Conservation (phyloP, 169 alveolate species). For the Babesia divergens region DNA sequence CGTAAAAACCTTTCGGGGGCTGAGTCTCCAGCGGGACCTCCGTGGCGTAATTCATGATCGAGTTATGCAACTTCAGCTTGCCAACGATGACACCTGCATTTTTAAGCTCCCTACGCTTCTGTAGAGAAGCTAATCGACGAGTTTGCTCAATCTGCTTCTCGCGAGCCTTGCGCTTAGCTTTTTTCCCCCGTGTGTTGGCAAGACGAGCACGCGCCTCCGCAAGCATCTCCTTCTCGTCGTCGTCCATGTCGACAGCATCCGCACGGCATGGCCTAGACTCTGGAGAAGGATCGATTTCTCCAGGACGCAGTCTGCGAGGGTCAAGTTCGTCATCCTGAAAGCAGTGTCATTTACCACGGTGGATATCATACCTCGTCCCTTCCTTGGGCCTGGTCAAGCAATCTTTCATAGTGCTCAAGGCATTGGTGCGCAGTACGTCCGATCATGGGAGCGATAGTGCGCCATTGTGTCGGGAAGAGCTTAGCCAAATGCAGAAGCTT, state of each 20-base stretch:
- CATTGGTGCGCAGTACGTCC: slow-evolving; percentile 99
- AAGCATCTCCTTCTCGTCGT: slow-evolving; percentile 99
- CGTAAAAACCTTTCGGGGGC: slow-evolving; percentile 93
- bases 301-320: slow-evolving; percentile 96
- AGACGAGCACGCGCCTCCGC: slow-evolving; percentile 99
- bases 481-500: slow-evolving; percentile 97
- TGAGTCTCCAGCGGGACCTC: slow-evolving; percentile 93
- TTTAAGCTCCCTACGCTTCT: slow-evolving; percentile 96
- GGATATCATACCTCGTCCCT: slow-evolving; percentile 71
- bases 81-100: slow-evolving; percentile 95
- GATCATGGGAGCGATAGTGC: slow-evolving; percentile 98
- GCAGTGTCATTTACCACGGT: neutral
- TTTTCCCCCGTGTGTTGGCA: slow-evolving; percentile 99
- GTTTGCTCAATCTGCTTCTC: slow-evolving; percentile 97
- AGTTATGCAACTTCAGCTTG: slow-evolving; percentile 78
- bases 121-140: slow-evolving; percentile 93
- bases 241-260: slow-evolving; percentile 97
- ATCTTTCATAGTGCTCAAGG: slow-evolving; percentile 96
- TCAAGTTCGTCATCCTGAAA: slow-evolving; percentile 79
- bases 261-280: slow-evolving; percentile 99
- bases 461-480: slow-evolving; percentile 99
- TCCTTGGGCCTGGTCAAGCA: slow-evolving; percentile 97
- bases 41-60: slow-evolving; percentile 91
- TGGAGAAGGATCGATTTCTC: slow-evolving; percentile 99
- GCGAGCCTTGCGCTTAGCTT: slow-evolving; percentile 98